Percentiles rank a stretch among this genome's conserved stretches.
Conservation (phyloP, 768 basidiomycete genomes). For the Boletellus sp. region DNA sequence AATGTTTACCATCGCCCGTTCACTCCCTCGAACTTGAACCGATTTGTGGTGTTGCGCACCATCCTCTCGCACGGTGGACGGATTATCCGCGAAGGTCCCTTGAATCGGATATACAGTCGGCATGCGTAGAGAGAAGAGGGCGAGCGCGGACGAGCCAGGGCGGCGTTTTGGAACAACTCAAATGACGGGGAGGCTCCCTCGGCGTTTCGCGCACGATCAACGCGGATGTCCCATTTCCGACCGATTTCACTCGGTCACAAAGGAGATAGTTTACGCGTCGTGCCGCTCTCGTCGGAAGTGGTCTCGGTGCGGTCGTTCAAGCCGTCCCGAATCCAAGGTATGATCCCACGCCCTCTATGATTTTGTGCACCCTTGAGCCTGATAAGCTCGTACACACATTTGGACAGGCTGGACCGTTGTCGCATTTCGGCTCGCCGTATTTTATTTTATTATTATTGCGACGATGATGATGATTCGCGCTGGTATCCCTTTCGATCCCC, state of each 20-base stretch:
- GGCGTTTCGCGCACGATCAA: constrained; percentile 11
- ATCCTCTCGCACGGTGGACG: neutral
- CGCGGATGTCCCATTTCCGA: constrained; percentile 46
- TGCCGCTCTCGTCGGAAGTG: constrained; percentile 48
- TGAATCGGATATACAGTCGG: neutral
- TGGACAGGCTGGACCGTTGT: constrained; percentile 64
- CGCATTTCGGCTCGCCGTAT: constrained; percentile 48
- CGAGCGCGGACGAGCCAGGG: neutral
- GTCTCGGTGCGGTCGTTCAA: constrained; percentile 46
- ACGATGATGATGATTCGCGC: too few species aligned
- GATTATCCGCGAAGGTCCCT: neutral
- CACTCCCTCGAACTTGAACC: neutral
- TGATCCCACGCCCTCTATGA: neutral
- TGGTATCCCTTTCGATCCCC: constrained; percentile 45
- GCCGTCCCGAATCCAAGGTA: constrained; percentile 50
- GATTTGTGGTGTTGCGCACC: neutral
- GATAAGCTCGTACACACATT: neutral
- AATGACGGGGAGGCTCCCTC: neutral
- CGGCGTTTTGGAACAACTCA: neutral
- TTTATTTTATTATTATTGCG: constrained; percentile 48
- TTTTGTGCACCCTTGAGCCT: neutral
- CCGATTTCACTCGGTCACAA: constrained; percentile 40
- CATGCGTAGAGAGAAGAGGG: neutral
- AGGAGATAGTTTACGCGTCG: constrained; percentile 51
- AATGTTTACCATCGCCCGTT: neutral